phyloP scores from a whole-genome alignment of 148 eudicot genomes.

The Rhododendron williamsianum region DNA sequence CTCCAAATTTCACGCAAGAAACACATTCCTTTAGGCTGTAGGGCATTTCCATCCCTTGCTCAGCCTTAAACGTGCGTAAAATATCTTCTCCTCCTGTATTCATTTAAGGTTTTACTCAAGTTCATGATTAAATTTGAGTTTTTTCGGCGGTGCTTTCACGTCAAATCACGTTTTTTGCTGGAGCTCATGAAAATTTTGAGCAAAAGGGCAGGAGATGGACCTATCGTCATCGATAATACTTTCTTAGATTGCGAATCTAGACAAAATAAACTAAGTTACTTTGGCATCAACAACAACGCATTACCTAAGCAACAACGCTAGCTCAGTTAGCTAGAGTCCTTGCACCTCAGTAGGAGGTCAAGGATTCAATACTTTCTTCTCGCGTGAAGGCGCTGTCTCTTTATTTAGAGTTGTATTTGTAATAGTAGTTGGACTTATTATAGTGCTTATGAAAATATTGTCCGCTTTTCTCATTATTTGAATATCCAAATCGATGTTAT shows the following conservation, averaged over 20 bases:
- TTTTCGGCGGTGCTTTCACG: neutral
- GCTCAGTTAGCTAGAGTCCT: too few relatives aligned
- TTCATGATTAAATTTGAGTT: neutral
- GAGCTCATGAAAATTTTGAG: neutral
- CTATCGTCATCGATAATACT: neutral
- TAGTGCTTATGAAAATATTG: too few relatives aligned
- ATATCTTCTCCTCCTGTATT: too few relatives aligned
- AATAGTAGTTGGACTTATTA: too few relatives aligned
- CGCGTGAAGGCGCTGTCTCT: too few relatives aligned
- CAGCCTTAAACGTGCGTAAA: neutral
- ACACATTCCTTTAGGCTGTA: neutral
- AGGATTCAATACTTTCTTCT: too few relatives aligned
- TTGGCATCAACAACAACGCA: neutral
- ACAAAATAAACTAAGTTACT: too few relatives aligned
- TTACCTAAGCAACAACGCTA: neutral
- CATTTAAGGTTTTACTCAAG: neutral
- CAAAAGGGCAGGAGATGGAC: neutral
- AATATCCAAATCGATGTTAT: too few relatives aligned
- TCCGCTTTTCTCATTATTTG: too few relatives aligned
- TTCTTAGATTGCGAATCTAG: neutral
- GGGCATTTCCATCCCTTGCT: neutral
- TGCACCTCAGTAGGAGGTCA: too few relatives aligned
- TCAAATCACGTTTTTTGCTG: neutral
- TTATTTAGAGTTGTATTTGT: too few relatives aligned
- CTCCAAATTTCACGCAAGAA: neutral